These are phyloP conservation scores for Viola odorata DNA, from an alignment of 345 rosid species.

Conservation along the genomic window DNA sequence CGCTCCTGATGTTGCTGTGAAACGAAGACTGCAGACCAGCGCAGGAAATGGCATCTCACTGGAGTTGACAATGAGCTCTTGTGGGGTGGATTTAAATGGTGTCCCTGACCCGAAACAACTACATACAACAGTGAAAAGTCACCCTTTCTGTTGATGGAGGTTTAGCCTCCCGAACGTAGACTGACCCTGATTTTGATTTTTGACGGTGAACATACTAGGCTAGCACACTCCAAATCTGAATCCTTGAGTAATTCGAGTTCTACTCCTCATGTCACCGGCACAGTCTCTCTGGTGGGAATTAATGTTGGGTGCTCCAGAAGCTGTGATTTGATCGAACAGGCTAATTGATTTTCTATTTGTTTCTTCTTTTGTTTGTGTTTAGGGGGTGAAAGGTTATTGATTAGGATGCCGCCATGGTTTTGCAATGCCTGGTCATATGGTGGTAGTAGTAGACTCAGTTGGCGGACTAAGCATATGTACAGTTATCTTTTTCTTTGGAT, in stretches of 20 bases:
- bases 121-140: neutral
- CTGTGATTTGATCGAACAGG: constrained; percentile 22
- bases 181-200: constrained; percentile 12
- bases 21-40: neutral
- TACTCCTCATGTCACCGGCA: constrained; percentile 16
- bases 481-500: too few species aligned
- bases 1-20: neutral
- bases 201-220: neutral
- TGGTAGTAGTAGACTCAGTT: neutral
- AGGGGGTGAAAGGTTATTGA: neutral
- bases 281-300: constrained; percentile 23
- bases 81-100: constrained; percentile 1
- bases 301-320: constrained; percentile 24
- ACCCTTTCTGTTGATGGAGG: constrained; percentile 5
- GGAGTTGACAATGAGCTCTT: neutral
- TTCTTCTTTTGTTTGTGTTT: neutral
- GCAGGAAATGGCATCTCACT: neutral
- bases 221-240: constrained; percentile 11
- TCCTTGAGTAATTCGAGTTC: constrained; percentile 13
- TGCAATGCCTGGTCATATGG: neutral
- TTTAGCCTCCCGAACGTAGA: constrained; percentile 1
- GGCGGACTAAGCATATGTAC: neutral
- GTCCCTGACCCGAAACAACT: constrained; percentile 2
- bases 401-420: neutral
- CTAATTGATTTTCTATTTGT: constrained; percentile 16